phyloP scores from a whole-genome alignment of 2,329 filamentous ascomycete genomes.

The Purpureocillium takamizusanense region DNA sequence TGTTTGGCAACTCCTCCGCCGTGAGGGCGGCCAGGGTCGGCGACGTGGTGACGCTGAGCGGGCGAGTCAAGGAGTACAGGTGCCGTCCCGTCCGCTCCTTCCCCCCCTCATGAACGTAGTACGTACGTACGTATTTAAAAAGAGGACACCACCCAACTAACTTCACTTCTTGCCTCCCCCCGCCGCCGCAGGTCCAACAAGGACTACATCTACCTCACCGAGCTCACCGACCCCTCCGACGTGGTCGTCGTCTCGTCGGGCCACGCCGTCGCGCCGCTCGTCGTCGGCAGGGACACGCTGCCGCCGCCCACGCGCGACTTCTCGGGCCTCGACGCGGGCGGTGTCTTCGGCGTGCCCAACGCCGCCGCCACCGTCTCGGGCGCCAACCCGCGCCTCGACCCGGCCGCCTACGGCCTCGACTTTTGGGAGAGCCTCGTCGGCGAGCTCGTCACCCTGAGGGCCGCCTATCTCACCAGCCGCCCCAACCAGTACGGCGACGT shows the following conservation, averaged over 20 bases:
- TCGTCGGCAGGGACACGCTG: conserved; percentile 49
- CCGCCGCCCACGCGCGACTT: conserved; percentile 53
- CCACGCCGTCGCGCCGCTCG: conserved; percentile 45
- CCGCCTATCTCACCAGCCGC: conserved; percentile 45
- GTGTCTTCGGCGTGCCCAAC: conserved; percentile 57
- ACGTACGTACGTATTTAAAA: too few species aligned
- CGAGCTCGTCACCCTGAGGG: conserved; percentile 56
- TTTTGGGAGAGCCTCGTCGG: conserved; percentile 65
- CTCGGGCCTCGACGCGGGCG: conserved; percentile 53
- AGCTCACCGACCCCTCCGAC: conserved; percentile 48
- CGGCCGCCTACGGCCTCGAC: conserved; percentile 55
- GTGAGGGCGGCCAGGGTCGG: conserved; percentile 47
- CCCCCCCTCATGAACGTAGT: too few species aligned
- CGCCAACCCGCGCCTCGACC: conserved; percentile 52
- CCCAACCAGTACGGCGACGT: conserved; percentile 59
- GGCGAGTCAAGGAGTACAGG: conserved; percentile 47
- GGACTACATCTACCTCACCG: conserved; percentile 54
- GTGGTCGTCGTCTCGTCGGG: conserved; percentile 43
- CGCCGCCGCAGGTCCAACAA: conserved; percentile 31
- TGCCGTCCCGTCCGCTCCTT: conserved; percentile 29
- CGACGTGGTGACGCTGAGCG: conserved; percentile 52
- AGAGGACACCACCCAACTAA: too few species aligned
- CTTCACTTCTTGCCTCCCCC: too few species aligned
- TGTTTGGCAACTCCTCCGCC: conserved; percentile 45
- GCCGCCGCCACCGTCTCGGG: conserved; percentile 47